Percentiles rank a stretch among this genome's conserved stretches.
Evolutionary conservation across 768 basidiomycete genomes (phyloP).

Genomic region (Lyophyllum decastes): DNA sequence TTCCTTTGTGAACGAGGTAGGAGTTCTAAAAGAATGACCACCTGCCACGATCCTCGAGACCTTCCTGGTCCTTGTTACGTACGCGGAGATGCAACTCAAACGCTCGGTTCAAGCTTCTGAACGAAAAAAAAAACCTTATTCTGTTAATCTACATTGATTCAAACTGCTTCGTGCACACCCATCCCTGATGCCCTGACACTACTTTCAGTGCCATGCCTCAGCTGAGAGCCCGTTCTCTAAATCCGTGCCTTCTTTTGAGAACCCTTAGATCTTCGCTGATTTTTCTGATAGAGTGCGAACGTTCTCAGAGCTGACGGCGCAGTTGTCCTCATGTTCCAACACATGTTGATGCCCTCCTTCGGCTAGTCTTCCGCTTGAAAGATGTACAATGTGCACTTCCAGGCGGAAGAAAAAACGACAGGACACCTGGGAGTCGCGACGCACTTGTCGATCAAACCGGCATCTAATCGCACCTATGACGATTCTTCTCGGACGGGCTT

Average conservation of each 20-base stretch:
- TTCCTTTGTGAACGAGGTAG: conserved; percentile 40
- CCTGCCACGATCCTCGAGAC: conserved; percentile 43
- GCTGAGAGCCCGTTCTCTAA: conserved; percentile 14
- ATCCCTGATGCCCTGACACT: conserved; percentile 12
- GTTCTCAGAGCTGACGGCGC: conserved; percentile 13
- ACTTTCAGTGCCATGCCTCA: conserved; percentile 6
- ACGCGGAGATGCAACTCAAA: conserved; percentile 43
- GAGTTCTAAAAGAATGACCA: conserved; percentile 45
- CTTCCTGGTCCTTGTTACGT: conserved; percentile 46
- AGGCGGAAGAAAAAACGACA: conserved; percentile 10
- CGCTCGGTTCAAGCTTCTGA: conserved; percentile 33
- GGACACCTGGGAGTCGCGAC: not conserved
- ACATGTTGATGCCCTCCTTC: conserved; percentile 36
- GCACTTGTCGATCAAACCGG: not conserved
- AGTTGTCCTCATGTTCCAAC: conserved; percentile 38
- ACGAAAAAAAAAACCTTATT: conserved; percentile 17
- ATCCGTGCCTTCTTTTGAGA: conserved; percentile 16
- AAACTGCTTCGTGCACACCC: conserved; percentile 5
- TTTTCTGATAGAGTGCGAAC: conserved; percentile 20
- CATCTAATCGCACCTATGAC: not conserved
- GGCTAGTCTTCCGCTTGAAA: conserved; percentile 7
- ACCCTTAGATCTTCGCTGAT: conserved; percentile 21
- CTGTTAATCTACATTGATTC: conserved; percentile 1
- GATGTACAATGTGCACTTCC: conserved; percentile 6
- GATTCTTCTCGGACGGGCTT: conserved; percentile 4